Conservation (phyloP, 495 filamentous ascomycete genomes). For the Friedmanniomyces endolithicus region DNA sequence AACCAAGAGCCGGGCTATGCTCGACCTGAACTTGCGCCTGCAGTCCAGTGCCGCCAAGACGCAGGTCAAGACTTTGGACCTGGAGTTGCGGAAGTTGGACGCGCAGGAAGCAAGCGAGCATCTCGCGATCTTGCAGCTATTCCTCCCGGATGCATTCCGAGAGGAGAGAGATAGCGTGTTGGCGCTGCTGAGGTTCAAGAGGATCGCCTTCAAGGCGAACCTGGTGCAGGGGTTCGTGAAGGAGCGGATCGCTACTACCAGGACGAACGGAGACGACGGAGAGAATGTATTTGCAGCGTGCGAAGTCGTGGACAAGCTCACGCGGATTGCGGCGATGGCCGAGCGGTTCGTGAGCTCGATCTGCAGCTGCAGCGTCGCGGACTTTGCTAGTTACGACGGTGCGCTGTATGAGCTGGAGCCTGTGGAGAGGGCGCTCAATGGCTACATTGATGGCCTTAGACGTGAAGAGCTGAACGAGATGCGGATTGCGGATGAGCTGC, state of each 20-base stretch:
- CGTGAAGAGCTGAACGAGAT: conserved; percentile 79
- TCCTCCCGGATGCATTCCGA: conserved; percentile 78
- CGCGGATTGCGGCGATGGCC: conserved; percentile 70
- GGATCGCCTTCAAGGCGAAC: conserved; percentile 76
- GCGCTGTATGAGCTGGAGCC: conserved; percentile 84
- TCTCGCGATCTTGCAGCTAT: conserved; percentile 71
- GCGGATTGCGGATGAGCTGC: conserved; percentile 65
- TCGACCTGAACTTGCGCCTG: conserved; percentile 89
- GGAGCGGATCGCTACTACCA: conserved; percentile 50
- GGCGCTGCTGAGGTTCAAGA: conserved; percentile 73
- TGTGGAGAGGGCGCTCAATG: conserved; percentile 78
- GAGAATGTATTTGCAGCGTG: conserved; percentile 67
- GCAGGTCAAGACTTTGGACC: conserved; percentile 83
- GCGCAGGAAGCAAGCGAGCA: conserved; percentile 83
- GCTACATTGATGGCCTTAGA: conserved; percentile 72
- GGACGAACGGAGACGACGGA: conserved; percentile 40
- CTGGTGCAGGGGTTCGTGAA: conserved; percentile 69
- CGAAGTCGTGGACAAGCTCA: conserved; percentile 71
- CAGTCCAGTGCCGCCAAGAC: conserved; percentile 79
- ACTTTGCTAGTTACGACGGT: conserved; percentile 61
- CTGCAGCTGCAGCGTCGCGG: conserved; percentile 57
- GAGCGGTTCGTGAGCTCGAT: conserved; percentile 72
- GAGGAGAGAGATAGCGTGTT: conserved; percentile 69
- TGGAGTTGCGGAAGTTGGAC: conserved; percentile 77
- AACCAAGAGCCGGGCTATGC: conserved; percentile 77